A percentile compares a stretch with the other conserved stretches of the same genome.
Evolutionary conservation across 2,329 filamentous ascomycete genomes (phyloP).

Genomic region (Stachybotrys elegans): DNA sequence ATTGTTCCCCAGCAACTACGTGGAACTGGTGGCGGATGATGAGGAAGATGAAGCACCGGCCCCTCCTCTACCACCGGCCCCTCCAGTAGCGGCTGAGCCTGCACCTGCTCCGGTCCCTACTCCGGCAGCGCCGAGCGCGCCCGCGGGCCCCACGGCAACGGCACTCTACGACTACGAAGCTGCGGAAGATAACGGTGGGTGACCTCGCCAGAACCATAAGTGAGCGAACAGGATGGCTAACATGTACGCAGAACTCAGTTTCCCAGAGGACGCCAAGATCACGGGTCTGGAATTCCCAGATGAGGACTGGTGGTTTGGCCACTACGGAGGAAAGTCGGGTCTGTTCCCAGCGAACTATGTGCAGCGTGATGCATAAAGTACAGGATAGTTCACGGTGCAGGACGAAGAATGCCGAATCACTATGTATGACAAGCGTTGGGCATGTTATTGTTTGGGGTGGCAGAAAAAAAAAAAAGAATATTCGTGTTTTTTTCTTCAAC

Average conservation of each 20-base stretch:
- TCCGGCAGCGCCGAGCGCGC: slow-evolving; percentile 25
- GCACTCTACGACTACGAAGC: slow-evolving; percentile 96
- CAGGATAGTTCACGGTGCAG: neutral
- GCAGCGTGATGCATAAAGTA: slow-evolving; percentile 40
- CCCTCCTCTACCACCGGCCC: slow-evolving; percentile 24
- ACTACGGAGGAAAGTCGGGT: slow-evolving; percentile 72
- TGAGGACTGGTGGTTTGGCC: slow-evolving; percentile 97
- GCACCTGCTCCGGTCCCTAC: slow-evolving; percentile 20
- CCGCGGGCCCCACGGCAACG: slow-evolving; percentile 63
- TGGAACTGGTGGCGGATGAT: slow-evolving; percentile 71
- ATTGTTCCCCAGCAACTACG: slow-evolving; percentile 96
- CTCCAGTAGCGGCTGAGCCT: slow-evolving; percentile 20
- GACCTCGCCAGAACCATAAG: neutral
- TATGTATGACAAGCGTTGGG: no score
- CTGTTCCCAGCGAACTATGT: slow-evolving; percentile 79
- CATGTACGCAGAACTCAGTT: slow-evolving; percentile 57
- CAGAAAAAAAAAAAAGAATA: neutral
- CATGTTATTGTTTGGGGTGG: no score
- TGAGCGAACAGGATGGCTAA: slow-evolving; percentile 10
- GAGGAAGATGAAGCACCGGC: slow-evolving; percentile 35
- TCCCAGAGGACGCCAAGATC: slow-evolving; percentile 83
- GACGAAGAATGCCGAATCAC: neutral
- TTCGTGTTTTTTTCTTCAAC: neutral
- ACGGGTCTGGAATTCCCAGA: slow-evolving; percentile 89
- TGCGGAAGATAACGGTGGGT: slow-evolving; percentile 81